Conservation (phyloP, 2,329 filamentous ascomycete species). For the Allantophomopsis cytisporea region DNA sequence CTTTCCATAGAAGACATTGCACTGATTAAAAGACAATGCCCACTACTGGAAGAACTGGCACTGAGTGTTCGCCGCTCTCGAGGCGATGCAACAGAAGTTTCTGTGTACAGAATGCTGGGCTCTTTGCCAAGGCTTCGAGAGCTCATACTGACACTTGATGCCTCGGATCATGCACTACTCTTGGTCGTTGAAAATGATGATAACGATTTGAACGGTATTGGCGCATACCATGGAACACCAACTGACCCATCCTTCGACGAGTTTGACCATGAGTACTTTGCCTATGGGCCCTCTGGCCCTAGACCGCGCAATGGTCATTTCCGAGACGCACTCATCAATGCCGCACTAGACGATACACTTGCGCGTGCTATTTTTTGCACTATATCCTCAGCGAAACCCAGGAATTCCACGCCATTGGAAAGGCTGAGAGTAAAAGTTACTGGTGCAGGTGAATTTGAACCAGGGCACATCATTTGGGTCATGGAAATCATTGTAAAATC, state of each 20-base stretch:
- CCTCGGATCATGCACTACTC: neutral
- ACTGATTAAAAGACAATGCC: constrained; percentile 3
- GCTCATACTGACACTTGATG: constrained; percentile 1
- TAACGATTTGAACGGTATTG: neutral
- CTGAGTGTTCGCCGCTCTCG: constrained; percentile 1
- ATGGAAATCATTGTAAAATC: neutral
- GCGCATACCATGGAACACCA: neutral
- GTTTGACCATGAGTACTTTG: neutral
- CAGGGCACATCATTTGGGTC: neutral
- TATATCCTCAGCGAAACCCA: constrained; percentile 1
- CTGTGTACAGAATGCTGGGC: constrained; percentile 3
- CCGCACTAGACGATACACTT: constrained; percentile 4
- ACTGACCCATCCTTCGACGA: neutral
- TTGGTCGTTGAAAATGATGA: neutral
- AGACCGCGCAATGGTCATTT: constrained; percentile 3
- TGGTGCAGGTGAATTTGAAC: neutral
- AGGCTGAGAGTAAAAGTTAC: neutral
- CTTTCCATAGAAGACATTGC: constrained; percentile 2
- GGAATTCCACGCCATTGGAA: constrained; percentile 1
- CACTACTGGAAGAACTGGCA: constrained; percentile 1
- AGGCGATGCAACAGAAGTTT: constrained; percentile 3
- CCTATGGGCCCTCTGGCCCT: neutral
- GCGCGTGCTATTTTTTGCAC: constrained; percentile 3
- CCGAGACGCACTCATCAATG: constrained; percentile 2
- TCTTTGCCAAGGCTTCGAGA: constrained; percentile 2